These are phyloP conservation scores for Raphanus sativus DNA, from an alignment of 345 rosid genomes.

Conservation along the genomic window DNA sequence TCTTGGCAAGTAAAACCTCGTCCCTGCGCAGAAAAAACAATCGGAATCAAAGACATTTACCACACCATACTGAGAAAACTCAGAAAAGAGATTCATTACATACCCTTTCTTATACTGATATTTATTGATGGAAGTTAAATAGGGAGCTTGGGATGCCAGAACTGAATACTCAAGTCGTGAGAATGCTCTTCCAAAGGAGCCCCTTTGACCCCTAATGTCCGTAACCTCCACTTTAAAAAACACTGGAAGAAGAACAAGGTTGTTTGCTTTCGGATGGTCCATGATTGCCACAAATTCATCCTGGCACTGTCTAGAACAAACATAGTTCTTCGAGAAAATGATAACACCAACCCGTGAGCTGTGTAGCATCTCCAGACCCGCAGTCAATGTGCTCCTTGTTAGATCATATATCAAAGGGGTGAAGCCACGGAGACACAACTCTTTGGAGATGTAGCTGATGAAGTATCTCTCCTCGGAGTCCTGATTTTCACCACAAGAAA, in stretches of 20 bases:
- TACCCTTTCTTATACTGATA: conserved; percentile 7
- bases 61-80: not conserved
- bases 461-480: conserved; percentile 18
- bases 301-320: not conserved
- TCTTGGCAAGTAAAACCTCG: conserved; percentile 2
- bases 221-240: not conserved
- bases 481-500: conserved; percentile 7
- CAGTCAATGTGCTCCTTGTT: not conserved
- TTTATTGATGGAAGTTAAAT: not conserved
- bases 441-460: not conserved
- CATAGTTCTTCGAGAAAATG: conserved; percentile 8
- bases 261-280: not conserved
- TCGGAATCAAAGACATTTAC: not conserved
- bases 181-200: not conserved
- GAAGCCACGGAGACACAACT: not conserved
- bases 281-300: not conserved
- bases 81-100: not conserved
- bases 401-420: conserved; percentile 18
- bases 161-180: not conserved
- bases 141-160: not conserved
- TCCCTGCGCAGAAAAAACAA: not conserved
- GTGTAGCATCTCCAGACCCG: not conserved
- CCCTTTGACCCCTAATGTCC: not conserved
- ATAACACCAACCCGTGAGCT: not conserved
- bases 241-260: not conserved